These are phyloP conservation scores for Auriscalpium vulgare DNA, from an alignment of 768 basidiomycete genomes.

Conservation along the genomic window DNA sequence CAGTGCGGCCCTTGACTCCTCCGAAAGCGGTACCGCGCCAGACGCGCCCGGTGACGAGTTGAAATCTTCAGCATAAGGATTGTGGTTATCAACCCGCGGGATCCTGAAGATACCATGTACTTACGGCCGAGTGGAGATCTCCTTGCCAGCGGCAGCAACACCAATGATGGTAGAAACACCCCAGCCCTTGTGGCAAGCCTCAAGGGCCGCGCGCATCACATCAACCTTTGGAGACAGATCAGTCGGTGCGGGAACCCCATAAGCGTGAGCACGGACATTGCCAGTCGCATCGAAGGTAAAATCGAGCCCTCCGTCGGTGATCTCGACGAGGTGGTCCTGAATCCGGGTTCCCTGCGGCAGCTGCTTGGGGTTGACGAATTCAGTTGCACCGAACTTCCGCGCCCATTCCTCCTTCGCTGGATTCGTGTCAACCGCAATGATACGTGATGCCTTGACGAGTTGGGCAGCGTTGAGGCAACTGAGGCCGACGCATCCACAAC, in stretches of 20 bases:
- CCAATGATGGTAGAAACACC: constrained; percentile 94
- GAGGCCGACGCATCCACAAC: constrained; percentile 93
- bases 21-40: constrained; percentile 97
- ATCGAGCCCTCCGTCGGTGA: constrained; percentile 95
- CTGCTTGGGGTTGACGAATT: constrained; percentile 79
- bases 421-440: constrained; percentile 93
- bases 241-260: constrained; percentile 12
- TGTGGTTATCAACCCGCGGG: constrained; percentile 11
- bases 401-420: constrained; percentile 82
- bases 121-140: constrained; percentile 34
- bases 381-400: constrained; percentile 87
- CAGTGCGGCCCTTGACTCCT: constrained; percentile 95
- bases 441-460: constrained; percentile 71
- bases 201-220: constrained; percentile 92
- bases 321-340: constrained; percentile 82
- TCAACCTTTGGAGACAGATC: constrained; percentile 45
- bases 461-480: constrained; percentile 81
- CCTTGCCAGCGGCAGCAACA: constrained; percentile 94
- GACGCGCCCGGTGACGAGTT: constrained; percentile 78
- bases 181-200: constrained; percentile 99
- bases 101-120: constrained; percentile 25
- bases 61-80: constrained; percentile 24
- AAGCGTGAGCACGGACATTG: constrained; percentile 43
- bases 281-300: constrained; percentile 98
- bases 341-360: constrained; percentile 77